These are phyloP conservation scores for Macadamia integrifolia DNA, from an alignment of 164 flowering plant species.

Conservation along the genomic window DNA sequence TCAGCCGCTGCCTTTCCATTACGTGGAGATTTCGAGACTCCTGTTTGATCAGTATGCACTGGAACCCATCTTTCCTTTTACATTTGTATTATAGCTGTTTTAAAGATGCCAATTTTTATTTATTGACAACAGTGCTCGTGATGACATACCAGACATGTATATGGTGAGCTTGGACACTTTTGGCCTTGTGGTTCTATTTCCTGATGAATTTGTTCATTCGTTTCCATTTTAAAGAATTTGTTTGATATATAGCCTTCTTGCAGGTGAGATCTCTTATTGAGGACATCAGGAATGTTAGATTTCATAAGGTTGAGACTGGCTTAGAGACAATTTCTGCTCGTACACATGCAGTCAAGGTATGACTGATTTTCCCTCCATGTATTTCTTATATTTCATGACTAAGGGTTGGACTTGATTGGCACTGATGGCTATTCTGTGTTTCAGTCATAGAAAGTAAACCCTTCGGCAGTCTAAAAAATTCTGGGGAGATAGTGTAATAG, in stretches of 20 bases:
- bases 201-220: background rate
- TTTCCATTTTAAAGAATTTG: background rate
- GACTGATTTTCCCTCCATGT: background rate
- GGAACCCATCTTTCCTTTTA: background rate
- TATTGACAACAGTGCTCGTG: slow-evolving; percentile 57
- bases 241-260: slow-evolving; percentile 4
- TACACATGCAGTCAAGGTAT: slow-evolving; percentile 81
- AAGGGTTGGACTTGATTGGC: background rate
- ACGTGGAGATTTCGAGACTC: slow-evolving; percentile 83
- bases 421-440: background rate
- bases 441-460: background rate
- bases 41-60: slow-evolving; percentile 75
- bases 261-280: slow-evolving; percentile 87
- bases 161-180: slow-evolving; percentile 50
- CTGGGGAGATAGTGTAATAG: background rate
- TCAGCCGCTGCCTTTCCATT: slow-evolving; percentile 85
- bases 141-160: slow-evolving; percentile 80
- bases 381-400: background rate
- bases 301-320: slow-evolving; percentile 78
- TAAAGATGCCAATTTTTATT: slow-evolving; percentile 6
- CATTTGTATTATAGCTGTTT: background rate
- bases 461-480: background rate
- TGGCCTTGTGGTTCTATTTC: background rate
- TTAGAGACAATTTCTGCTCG: slow-evolving; percentile 67
- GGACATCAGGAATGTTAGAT: slow-evolving; percentile 81